Evolutionary conservation across 2,329 filamentous ascomycete species (phyloP).

Genomic region (Colletotrichum sp.): DNA sequence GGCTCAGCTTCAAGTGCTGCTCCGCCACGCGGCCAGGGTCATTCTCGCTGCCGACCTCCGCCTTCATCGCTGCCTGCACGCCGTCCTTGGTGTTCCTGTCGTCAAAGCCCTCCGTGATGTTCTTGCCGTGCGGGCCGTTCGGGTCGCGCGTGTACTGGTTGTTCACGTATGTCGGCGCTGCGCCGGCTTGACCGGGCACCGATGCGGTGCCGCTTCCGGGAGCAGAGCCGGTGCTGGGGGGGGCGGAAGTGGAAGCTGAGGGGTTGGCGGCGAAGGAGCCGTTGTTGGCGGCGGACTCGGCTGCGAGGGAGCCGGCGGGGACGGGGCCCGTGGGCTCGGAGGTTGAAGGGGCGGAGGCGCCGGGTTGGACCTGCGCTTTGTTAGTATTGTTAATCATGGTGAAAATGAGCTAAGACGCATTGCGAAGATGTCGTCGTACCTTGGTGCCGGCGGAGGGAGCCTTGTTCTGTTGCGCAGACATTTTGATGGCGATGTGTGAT

Average conservation of each 20-base stretch:
- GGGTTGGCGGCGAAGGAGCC: slow-evolving; percentile 68
- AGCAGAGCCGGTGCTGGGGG: slow-evolving; percentile 27
- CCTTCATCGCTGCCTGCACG: slow-evolving; percentile 39
- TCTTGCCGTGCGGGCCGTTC: slow-evolving; percentile 46
- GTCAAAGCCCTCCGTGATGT: slow-evolving; percentile 40
- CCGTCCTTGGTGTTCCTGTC: slow-evolving; percentile 36
- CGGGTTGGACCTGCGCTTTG: slow-evolving; percentile 47
- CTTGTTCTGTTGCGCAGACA: slow-evolving; percentile 1
- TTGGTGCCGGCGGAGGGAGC: slow-evolving; percentile 16
- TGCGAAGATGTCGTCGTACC: background rate
- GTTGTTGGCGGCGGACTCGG: slow-evolving; percentile 66
- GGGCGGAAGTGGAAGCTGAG: slow-evolving; percentile 45
- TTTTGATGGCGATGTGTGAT: background rate
- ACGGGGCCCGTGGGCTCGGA: slow-evolving; percentile 69
- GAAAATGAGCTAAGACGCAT: too few species aligned
- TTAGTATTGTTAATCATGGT: slow-evolving; percentile 5
- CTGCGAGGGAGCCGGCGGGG: slow-evolving; percentile 73
- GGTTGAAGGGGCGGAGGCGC: slow-evolving; percentile 51
- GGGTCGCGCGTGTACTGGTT: slow-evolving; percentile 34
- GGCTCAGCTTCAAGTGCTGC: slow-evolving; percentile 37
- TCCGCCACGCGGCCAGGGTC: slow-evolving; percentile 53
- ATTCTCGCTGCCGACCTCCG: slow-evolving; percentile 49
- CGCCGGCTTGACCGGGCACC: slow-evolving; percentile 20
- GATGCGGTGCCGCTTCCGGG: slow-evolving; percentile 5
- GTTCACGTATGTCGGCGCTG: slow-evolving; percentile 42